Percentiles rank a stretch among this genome's conserved stretches.
These are phyloP conservation scores for Emergomyces pasteurianus DNA, from an alignment of 2,329 filamentous ascomycete genomes.

Conservation along the genomic window DNA sequence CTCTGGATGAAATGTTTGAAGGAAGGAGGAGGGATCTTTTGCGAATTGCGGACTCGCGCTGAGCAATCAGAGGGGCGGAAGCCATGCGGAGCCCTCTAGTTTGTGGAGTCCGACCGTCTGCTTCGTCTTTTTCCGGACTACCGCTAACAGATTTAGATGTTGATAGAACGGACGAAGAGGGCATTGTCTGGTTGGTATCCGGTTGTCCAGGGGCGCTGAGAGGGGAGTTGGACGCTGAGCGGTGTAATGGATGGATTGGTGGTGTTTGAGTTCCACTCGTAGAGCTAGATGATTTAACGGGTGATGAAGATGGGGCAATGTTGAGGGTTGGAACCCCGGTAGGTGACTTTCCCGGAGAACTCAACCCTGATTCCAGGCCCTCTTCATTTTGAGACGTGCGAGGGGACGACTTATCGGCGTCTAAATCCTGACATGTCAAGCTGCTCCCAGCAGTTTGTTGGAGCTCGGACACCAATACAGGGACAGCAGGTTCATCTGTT, in stretches of 20 bases:
- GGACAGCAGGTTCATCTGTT: conserved; percentile 43
- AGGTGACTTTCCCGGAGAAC: background rate
- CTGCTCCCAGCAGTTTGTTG: conserved; percentile 44
- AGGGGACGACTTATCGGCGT: background rate
- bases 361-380: background rate
- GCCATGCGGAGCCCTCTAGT: background rate
- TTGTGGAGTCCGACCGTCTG: background rate
- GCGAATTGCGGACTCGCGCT: conserved; percentile 41
- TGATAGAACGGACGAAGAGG: background rate
- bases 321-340: background rate
- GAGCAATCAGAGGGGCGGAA: conserved; percentile 36
- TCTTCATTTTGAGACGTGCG: background rate
- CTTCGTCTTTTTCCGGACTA: background rate
- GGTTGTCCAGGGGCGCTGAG: background rate
- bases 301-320: background rate
- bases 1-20: background rate
- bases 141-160: background rate
- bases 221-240: background rate
- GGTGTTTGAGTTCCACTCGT: background rate
- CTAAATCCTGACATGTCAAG: background rate
- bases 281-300: background rate
- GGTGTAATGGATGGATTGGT: background rate
- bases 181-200: background rate
- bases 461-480: conserved; percentile 53
- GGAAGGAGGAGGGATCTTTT: conserved; percentile 13